Conservation (phyloP, 176 grass and related monocot genomes). For the Zoysia japonica region DNA sequence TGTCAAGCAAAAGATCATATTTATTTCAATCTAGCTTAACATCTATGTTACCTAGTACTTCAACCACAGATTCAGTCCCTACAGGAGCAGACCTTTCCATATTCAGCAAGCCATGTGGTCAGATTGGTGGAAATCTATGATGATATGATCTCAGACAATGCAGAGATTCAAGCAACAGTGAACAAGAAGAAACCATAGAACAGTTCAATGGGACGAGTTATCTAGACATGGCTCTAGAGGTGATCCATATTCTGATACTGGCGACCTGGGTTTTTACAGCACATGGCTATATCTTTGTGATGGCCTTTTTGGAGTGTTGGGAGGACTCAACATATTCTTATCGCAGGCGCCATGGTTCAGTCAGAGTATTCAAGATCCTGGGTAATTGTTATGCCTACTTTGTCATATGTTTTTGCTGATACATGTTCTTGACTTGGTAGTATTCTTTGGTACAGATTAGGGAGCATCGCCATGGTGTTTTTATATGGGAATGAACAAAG, state of each 20-base stretch:
- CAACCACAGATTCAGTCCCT: slow-evolving; percentile 34
- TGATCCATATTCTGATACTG: slow-evolving; percentile 12
- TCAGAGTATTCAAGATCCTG: slow-evolving; percentile 79
- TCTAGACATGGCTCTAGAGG: slow-evolving; percentile 63
- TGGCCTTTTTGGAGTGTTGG: slow-evolving; percentile 57
- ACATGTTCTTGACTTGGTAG: slow-evolving; percentile 19
- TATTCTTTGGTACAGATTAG: slow-evolving; percentile 62
- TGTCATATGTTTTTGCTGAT: slow-evolving; percentile 14
- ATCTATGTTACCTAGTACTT: slow-evolving; percentile 43
- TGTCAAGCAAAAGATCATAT: slow-evolving; percentile 57
- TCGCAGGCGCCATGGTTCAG: slow-evolving; percentile 64
- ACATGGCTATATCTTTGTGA: slow-evolving; percentile 80
- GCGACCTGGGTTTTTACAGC: slow-evolving; percentile 61
- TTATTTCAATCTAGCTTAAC: slow-evolving; percentile 46
- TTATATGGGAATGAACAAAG: slow-evolving; percentile 57
- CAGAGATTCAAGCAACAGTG: slow-evolving; percentile 46
- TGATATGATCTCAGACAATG: slow-evolving; percentile 46
- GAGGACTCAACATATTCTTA: slow-evolving; percentile 66
- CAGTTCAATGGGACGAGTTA: slow-evolving; percentile 79
- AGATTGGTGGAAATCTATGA: slow-evolving; percentile 61
- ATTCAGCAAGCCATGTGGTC: slow-evolving; percentile 37
- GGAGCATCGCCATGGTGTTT: slow-evolving; percentile 60
- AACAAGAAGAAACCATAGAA: slow-evolving; percentile 66
- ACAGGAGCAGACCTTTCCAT: slow-evolving; percentile 41
- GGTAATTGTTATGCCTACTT: slow-evolving; percentile 51